phyloP scores from a whole-genome alignment of 345 rosid genomes.

The Eucalyptus caleyi region DNA sequence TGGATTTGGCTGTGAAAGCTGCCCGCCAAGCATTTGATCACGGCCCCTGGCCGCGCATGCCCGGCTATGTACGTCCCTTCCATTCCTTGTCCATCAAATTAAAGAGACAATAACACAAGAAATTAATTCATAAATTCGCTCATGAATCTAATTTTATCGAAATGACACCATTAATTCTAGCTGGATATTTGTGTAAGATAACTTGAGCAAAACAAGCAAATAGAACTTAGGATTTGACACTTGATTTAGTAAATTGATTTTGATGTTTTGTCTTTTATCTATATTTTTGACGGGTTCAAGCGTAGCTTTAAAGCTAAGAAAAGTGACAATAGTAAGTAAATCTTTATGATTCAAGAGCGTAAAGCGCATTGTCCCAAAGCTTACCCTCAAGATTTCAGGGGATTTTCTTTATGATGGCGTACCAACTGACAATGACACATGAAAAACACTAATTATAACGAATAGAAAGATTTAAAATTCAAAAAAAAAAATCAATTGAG shows the following conservation, averaged over 20 bases:
- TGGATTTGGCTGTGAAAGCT: conserved; percentile 50
- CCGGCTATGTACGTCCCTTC: conserved; percentile 35
- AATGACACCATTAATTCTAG: background rate
- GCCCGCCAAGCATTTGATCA: conserved; percentile 54
- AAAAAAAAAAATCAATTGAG: background rate
- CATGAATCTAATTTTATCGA: background rate
- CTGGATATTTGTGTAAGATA: background rate
- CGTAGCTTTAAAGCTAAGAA: background rate
- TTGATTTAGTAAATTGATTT: background rate
- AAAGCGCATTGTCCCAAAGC: background rate
- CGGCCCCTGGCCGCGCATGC: conserved; percentile 63
- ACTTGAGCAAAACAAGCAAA: background rate
- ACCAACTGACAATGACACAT: background rate
- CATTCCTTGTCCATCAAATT: background rate
- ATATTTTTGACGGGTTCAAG: background rate
- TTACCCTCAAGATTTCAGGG: background rate
- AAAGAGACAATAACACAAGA: background rate
- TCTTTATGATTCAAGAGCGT: background rate
- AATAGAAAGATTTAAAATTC: background rate
- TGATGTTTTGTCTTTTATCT: background rate
- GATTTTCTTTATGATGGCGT: background rate
- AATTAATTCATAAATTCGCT: background rate
- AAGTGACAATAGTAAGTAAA: background rate
- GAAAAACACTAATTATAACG: background rate
- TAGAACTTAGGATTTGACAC: background rate